phyloP scores from a whole-genome alignment of 305 asterid genomes.

The Solanum hybrid region DNA sequence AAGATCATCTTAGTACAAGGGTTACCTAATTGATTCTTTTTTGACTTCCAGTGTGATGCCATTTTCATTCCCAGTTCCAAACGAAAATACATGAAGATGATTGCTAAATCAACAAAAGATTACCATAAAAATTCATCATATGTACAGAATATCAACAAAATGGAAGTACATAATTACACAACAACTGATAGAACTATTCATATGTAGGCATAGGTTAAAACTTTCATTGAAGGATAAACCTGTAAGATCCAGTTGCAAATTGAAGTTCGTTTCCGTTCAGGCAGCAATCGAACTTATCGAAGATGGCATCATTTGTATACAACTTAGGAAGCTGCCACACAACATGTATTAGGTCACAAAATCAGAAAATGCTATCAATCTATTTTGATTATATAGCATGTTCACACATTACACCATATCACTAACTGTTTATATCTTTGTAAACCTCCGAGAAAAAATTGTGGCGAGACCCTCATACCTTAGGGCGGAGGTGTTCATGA shows the following conservation, averaged over 20 bases:
- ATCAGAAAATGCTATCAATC: constrained; percentile 20
- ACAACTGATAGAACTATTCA: not conserved
- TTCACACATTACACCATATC: not conserved
- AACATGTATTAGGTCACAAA: constrained; percentile 17
- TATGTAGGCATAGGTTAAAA: not conserved
- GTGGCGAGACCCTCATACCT: constrained; percentile 33
- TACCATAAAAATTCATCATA: not conserved
- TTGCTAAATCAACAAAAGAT: constrained; percentile 33
- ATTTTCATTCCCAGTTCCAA: constrained; percentile 45
- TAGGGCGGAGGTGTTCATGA: constrained; percentile 76
- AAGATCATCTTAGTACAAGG: not conserved
- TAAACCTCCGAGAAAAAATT: not conserved
- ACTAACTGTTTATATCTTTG: not conserved
- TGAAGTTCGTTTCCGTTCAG: constrained; percentile 52
- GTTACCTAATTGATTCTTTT: constrained; percentile 42
- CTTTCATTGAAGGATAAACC: constrained; percentile 29
- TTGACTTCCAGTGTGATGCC: constrained; percentile 53
- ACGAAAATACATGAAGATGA: constrained; percentile 45
- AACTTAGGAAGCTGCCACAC: constrained; percentile 56
- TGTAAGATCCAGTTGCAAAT: constrained; percentile 82
- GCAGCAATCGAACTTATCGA: constrained; percentile 79
- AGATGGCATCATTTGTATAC: constrained; percentile 70
- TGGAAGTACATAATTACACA: not conserved
- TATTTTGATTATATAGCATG: not conserved
- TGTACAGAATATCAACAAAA: not conserved